Evolutionary conservation across 148 eudicot genomes (phyloP).

Genomic region (Gaultheria prostrata): DNA sequence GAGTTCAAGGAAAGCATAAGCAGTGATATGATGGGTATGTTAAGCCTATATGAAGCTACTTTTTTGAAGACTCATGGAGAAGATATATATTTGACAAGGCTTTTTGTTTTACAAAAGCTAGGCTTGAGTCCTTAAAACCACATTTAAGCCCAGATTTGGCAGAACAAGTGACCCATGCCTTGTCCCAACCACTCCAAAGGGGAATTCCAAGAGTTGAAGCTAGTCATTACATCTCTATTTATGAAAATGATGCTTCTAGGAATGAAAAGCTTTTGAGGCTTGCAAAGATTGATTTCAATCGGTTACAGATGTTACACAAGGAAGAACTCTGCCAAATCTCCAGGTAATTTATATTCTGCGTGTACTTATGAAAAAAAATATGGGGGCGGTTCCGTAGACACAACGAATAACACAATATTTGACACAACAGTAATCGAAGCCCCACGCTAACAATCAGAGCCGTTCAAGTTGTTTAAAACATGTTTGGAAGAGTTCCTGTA

Average conservation of each 20-base stretch:
- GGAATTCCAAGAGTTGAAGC: conserved; percentile 33
- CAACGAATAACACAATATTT: no score
- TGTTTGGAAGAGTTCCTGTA: no score
- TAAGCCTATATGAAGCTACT: conserved; percentile 45
- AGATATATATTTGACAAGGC: conserved; percentile 36
- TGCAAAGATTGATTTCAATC: conserved; percentile 40
- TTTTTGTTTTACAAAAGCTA: conserved; percentile 19
- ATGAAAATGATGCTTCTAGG: conserved; percentile 22
- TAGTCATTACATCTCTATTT: conserved; percentile 25
- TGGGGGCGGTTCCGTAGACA: no score
- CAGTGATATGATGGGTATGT: conserved; percentile 23
- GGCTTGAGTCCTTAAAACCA: conserved; percentile 15
- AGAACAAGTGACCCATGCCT: conserved; percentile 23
- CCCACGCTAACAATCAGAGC: no score
- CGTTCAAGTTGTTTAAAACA: no score
- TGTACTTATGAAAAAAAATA: no score
- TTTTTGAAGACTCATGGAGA: conserved; percentile 34
- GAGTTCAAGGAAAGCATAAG: conserved; percentile 22
- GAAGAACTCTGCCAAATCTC: conserved; percentile 10
- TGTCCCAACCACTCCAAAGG: conserved; percentile 25
- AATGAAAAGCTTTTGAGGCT: conserved; percentile 26
- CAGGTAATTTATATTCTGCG: conserved; percentile 23
- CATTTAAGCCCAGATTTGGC: background rate
- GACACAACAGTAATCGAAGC: no score
- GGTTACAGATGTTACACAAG: conserved; percentile 28